Base-by-base conservation (phyloP, 2,329 filamentous ascomycete genomes). In the Stemphylium lycopersici region DNA sequence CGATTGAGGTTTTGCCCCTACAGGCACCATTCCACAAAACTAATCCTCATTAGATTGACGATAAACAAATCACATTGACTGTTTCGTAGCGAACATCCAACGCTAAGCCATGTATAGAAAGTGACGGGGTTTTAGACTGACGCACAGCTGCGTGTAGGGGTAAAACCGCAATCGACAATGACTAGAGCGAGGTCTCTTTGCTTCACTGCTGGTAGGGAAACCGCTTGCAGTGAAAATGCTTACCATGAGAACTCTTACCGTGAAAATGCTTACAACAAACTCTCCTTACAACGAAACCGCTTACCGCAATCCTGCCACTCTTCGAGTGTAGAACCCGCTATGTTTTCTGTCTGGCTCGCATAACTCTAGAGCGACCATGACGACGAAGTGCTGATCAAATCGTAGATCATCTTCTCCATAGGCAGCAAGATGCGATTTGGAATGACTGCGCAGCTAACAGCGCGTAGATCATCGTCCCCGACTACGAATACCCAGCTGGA, bases 1-100 rank as follows among this genome's bases (percentile, higher is more conserved):
- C 20, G 20, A 20, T 20, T 20, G 20, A 20, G 20, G 20, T 20
- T 20, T 52, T 69, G 61, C 18, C 67, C 34, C 33, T 34, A n/a
- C 33, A n/a, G 11, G 33, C 13, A 34, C 3, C 33, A 13, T 34
- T 15, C 33, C 13, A 6, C 6, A 34, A n/a, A 34, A 34, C 15
- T n/a, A 34, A n/a, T 34, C 33, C 13, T 34, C 33, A n/a, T 34
- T 34, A 34, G 33, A 34, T 34, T 15, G 13, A 34, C 33, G 13
- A n/a, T n/a, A n/a, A 34, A 34, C n/a, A 6, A 34, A 34, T 34
- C 13, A 34, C 13, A 34, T 34, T 15, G 13, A n/a, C 15, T 6
- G 3, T 3, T 34, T n/a, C 15, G 33, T 15, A 34, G 33, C 13
- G 15, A n/a, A 34, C 33, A 34, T 34, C 33, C 13, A 34, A n/a